Evolutionary conservation across 1,139 yeast species (phyloP), one percentile per base, ranked within the genome.

Genomic region (Pichiaceae sp.): DNA sequence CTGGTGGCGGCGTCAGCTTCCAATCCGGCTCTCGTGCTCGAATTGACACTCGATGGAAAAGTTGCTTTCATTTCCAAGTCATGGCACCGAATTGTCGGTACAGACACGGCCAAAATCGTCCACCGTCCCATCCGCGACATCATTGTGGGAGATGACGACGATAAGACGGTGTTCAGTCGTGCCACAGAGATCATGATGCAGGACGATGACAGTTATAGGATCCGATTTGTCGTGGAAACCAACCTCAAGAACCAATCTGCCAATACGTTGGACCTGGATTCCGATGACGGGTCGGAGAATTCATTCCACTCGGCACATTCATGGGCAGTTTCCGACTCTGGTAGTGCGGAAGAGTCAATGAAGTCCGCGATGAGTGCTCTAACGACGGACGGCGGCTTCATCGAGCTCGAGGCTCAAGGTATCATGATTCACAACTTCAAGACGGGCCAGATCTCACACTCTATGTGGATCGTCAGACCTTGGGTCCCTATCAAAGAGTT

Each of bases 391-490:
- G 82, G 82, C 7, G 75, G 70, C 9, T 60, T 72, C 12, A 70
- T 79, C 3, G 93, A 85, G 49, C 62, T 91, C 30, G 98, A 89
- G 56, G 97, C 96, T 0, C 96, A 89, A 52, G 99, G 99, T 5
- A 81, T 91, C n/a, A 59, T 91, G 27, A 81, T 91, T n/a, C 84
- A 78, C 47, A 83, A 82, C 49, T 59, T 70, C 3, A 62, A 64
- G 35, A 65, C 77, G 0, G 66, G 67, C 12, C 57, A 69, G n/a
- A 87, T 94, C 1, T 69, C 82, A 1, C 94, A 87, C 56, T 78
- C 96, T 1, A 83, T 91, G 83, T 91, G 98, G 97, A 78, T 93
- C 3, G 67, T 91, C 11, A 79, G 84, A 48, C 95, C 94, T 1
- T 82, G 77, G 56, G 64, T 70, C 9, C 79, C 81, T 6, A 64